phyloP scores from a whole-genome alignment of 768 basidiomycete genomes.

The Tephrocybe rancida region DNA sequence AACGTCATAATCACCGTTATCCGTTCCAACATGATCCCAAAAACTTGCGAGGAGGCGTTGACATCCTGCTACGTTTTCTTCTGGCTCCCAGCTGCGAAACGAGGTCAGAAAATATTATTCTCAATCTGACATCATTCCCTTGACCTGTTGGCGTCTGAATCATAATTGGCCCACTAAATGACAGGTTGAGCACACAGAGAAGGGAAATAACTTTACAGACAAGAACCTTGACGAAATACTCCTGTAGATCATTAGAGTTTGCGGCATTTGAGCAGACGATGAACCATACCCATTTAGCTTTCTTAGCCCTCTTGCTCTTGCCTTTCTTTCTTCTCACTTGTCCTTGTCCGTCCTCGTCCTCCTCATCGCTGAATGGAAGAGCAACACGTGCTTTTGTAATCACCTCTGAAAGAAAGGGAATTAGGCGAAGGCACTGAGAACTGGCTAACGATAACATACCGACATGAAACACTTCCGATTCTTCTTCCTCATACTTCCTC shows the following conservation, averaged over 20 bases:
- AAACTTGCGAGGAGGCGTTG: constrained; percentile 63
- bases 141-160: constrained; percentile 58
- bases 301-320: constrained; percentile 25
- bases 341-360: constrained; percentile 16
- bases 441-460: constrained; percentile 33
- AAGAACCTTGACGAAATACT: constrained; percentile 69
- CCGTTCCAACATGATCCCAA: constrained; percentile 60
- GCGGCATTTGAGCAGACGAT: neutral
- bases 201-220: neutral
- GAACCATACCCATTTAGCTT: constrained; percentile 52
- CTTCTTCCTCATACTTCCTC: constrained; percentile 10
- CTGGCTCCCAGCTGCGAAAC: constrained; percentile 69
- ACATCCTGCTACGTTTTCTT: constrained; percentile 58
- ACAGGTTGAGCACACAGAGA: neutral
- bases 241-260: constrained; percentile 36
- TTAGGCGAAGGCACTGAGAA: neutral
- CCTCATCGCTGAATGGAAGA: constrained; percentile 16
- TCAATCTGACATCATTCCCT: constrained; percentile 8
- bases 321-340: constrained; percentile 17
- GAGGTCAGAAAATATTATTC: neutral
- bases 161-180: constrained; percentile 68
- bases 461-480: constrained; percentile 45
- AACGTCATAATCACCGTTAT: constrained; percentile 53
- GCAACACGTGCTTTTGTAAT: constrained; percentile 59
- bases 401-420: constrained; percentile 46